Evolutionary conservation across 1,284 basidiomycete genomes (phyloP).

Genomic region (Coniferiporia sulphurascens): DNA sequence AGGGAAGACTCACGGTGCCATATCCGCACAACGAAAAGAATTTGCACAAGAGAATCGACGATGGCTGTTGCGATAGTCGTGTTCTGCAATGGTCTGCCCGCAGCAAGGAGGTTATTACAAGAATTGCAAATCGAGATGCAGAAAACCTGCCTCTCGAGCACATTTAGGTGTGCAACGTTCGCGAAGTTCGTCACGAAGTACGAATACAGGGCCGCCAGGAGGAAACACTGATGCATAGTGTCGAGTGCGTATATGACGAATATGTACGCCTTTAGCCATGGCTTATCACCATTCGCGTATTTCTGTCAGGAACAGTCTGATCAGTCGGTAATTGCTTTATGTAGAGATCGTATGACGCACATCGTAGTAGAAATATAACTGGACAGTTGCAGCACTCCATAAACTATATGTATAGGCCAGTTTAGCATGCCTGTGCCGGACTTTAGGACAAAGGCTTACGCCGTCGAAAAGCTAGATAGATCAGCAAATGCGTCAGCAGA

Average conservation of each 20-base stretch:
- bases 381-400: constrained; percentile 10
- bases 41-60: background rate
- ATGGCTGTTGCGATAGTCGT: background rate
- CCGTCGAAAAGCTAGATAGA: too few relatives aligned
- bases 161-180: background rate
- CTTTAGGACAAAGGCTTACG: too few relatives aligned
- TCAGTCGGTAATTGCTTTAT: too few relatives aligned
- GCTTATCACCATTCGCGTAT: background rate
- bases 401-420: background rate
- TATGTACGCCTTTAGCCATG: background rate
- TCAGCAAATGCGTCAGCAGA: too few relatives aligned
- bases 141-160: too few relatives aligned
- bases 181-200: constrained; percentile 10
- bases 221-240: constrained; percentile 5
- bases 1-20: background rate
- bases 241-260: constrained; percentile 6
- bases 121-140: background rate
- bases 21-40: background rate
- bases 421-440: background rate
- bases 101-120: too few relatives aligned
- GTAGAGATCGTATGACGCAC: background rate
- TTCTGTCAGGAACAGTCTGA: background rate
- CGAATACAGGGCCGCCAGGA: background rate
- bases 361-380: constrained; percentile 15
- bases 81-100: background rate